Evolutionary conservation across 352 stramenopile genomes (phyloP).

Genomic region (Elongisporangium undulatum): DNA sequence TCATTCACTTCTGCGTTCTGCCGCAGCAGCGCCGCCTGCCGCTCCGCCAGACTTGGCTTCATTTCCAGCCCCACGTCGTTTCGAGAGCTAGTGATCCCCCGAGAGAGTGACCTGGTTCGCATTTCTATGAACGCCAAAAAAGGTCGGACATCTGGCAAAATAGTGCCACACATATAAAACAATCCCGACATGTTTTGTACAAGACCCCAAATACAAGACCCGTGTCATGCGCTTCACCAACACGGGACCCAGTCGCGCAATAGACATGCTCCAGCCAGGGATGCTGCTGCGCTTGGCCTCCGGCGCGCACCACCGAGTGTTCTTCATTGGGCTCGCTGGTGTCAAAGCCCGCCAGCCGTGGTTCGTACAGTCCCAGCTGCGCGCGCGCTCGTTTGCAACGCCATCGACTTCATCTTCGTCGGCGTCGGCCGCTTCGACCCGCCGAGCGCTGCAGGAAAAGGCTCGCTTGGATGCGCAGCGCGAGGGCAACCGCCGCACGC

Average conservation of each 20-base stretch:
- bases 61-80: conserved; percentile 14
- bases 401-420: background rate
- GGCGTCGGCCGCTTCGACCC: background rate
- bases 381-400: background rate
- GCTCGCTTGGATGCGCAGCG: background rate
- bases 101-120: background rate
- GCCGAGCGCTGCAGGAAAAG: background rate
- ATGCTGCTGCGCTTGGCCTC: background rate
- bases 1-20: conserved; percentile 66
- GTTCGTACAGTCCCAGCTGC: background rate
- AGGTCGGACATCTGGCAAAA: background rate
- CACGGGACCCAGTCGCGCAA: background rate
- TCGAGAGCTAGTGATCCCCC: background rate
- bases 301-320: background rate
- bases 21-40: conserved; percentile 51
- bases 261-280: background rate
- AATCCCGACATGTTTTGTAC: background rate
- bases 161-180: background rate
- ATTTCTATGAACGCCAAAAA: background rate
- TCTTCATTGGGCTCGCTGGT: background rate
- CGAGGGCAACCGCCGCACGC: conserved; percentile 87
- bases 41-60: conserved; percentile 55
- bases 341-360: background rate
- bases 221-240: background rate
- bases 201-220: background rate